Percentiles rank a stretch among this genome's conserved stretches.
These are phyloP conservation scores for Ogataea kodamae DNA, from an alignment of 805 yeast genomes.

Conservation along the genomic window DNA sequence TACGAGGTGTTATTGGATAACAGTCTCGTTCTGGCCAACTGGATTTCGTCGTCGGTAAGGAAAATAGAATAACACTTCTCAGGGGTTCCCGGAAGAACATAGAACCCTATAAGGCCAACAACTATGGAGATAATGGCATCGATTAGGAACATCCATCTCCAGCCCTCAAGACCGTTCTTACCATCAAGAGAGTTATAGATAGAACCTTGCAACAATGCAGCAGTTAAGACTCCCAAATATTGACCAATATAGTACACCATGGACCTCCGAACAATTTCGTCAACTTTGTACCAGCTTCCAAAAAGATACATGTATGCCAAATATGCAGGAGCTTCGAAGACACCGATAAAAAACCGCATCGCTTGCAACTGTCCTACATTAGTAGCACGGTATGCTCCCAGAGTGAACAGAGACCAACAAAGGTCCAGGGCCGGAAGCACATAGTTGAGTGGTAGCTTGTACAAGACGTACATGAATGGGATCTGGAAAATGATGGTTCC, in stretches of 20 bases:
- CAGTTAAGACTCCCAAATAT: constrained; percentile 52
- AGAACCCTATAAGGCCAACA: constrained; percentile 40
- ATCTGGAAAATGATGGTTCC: constrained; percentile 56
- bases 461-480: constrained; percentile 39
- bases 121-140: constrained; percentile 41
- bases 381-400: constrained; percentile 49
- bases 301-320: constrained; percentile 57
- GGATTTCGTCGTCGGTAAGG: constrained; percentile 38
- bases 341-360: constrained; percentile 60
- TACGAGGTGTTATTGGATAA: constrained; percentile 26
- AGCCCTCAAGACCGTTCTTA: constrained; percentile 35
- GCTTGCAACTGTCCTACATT: constrained; percentile 52
- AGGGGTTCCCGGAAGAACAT: constrained; percentile 45
- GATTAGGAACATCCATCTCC: constrained; percentile 52
- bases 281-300: constrained; percentile 55
- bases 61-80: constrained; percentile 39
- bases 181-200: constrained; percentile 27
- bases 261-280: constrained; percentile 59
- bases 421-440: constrained; percentile 55
- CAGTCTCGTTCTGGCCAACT: constrained; percentile 46
- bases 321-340: constrained; percentile 62
- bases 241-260: constrained; percentile 62
- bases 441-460: constrained; percentile 49
- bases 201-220: constrained; percentile 48
- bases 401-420: constrained; percentile 63